Conservation (phyloP, 345 rosid species). For the Citropsis articulata region DNA sequence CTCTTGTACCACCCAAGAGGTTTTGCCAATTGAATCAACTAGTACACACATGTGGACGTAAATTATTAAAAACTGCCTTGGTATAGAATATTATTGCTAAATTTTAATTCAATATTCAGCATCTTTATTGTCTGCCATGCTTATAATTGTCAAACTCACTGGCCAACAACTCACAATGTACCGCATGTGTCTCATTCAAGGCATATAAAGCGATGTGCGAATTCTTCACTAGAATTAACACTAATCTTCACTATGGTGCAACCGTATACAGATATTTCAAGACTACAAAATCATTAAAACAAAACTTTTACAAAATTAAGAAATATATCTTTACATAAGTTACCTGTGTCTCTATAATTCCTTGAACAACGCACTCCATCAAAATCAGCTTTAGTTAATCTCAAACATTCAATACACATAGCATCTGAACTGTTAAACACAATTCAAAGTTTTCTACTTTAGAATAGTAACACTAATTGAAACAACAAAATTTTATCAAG, state of each 20-base stretch:
- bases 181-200: not conserved
- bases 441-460: not conserved
- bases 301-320: not conserved
- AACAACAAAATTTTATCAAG: not conserved
- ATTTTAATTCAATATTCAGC: not conserved
- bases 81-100: not conserved
- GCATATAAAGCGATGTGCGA: not conserved
- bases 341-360: conserved; percentile 75
- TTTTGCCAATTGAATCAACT: not conserved
- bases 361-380: conserved; percentile 81
- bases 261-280: not conserved
- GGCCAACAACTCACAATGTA: not conserved
- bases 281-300: not conserved
- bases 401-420: not conserved
- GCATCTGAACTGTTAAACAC: not conserved
- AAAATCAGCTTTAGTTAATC: not conserved
- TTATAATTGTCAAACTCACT: not conserved
- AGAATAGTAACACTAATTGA: not conserved
- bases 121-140: not conserved
- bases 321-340: not conserved
- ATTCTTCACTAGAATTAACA: not conserved
- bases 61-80: not conserved
- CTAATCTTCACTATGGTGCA: not conserved
- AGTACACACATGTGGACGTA: not conserved
- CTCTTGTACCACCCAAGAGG: not conserved